Conservation (phyloP, 202 grass and related monocot genomes). For the Elaeis oleifera region DNA sequence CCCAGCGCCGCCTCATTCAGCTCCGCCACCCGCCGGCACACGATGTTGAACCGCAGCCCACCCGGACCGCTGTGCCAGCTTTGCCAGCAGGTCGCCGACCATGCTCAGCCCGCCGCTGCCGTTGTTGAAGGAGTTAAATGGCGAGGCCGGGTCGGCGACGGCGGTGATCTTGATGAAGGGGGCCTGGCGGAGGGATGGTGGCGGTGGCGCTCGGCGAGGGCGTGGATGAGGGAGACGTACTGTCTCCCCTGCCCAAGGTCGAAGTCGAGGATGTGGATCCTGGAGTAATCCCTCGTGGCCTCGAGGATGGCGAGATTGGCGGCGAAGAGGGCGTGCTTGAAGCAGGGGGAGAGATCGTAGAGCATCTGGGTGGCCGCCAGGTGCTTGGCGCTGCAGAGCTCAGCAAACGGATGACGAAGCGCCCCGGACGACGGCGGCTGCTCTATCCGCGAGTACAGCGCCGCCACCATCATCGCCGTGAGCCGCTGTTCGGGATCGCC, state of each 20-base stretch:
- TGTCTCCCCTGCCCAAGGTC: constrained; percentile 9
- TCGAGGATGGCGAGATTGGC: constrained; percentile 17
- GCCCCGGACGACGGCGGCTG: neutral
- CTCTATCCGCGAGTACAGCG: neutral
- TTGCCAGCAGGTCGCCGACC: constrained; percentile 3
- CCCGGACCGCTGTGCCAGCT: neutral
- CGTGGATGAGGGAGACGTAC: constrained; percentile 4
- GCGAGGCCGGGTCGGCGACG: constrained; percentile 1
- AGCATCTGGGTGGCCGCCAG: constrained; percentile 3
- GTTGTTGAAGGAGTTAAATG: neutral
- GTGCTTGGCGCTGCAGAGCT: constrained; percentile 13
- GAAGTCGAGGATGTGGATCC: constrained; percentile 14
- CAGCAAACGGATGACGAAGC: neutral
- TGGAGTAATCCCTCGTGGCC: constrained; percentile 5
- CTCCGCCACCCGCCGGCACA: constrained; percentile 1
- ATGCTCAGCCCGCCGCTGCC: neutral
- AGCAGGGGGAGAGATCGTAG: constrained; percentile 11
- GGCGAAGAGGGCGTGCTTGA: constrained; percentile 1
- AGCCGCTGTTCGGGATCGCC: constrained; percentile 5
- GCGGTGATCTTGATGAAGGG: neutral
- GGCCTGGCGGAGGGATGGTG: neutral
- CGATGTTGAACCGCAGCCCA: constrained; percentile 3
- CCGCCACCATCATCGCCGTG: neutral
- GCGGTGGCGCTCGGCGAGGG: neutral
- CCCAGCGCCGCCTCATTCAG: constrained; percentile 6